Evolutionary conservation across 2,329 filamentous ascomycete genomes (phyloP).

Genomic region (Elsinoe ampelina): DNA sequence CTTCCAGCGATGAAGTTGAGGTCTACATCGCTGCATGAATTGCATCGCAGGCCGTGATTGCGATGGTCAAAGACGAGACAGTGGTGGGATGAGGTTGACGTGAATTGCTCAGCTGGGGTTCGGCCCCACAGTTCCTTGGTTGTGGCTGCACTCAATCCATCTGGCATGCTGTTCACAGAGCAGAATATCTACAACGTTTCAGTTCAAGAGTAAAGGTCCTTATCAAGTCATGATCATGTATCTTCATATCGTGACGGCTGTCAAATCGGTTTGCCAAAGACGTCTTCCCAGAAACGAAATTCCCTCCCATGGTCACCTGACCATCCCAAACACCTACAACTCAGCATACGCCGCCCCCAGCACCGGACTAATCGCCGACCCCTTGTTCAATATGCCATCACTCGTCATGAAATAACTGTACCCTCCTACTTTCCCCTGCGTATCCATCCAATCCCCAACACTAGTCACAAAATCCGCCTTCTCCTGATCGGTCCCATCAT

Average conservation of each 20-base stretch:
- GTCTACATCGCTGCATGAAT: no score
- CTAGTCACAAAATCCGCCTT: conserved; percentile 40
- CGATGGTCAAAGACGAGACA: no score
- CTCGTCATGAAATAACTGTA: conserved; percentile 33
- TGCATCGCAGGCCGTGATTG: no score
- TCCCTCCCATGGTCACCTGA: not conserved
- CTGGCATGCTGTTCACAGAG: no score
- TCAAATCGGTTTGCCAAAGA: conserved; percentile 3
- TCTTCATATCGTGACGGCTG: not conserved
- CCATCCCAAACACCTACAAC: not conserved
- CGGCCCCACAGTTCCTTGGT: no score
- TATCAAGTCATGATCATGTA: not conserved
- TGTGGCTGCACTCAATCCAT: no score
- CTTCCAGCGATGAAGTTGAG: no score
- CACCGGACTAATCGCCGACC: conserved; percentile 16
- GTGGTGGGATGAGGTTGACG: no score
- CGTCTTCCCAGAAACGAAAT: not conserved
- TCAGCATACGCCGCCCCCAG: conserved; percentile 1
- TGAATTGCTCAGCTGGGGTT: no score
- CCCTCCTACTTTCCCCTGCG: conserved; percentile 30
- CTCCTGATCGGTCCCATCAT: conserved; percentile 35
- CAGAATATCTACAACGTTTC: no score
- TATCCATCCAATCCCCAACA: conserved; percentile 40
- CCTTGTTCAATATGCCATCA: conserved; percentile 28
- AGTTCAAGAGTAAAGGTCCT: not conserved